Evolutionary conservation across 2,329 filamentous ascomycete species (phyloP), one percentile per base, ranked within the genome.

Genomic region (Nigrospora sphaerica): DNA sequence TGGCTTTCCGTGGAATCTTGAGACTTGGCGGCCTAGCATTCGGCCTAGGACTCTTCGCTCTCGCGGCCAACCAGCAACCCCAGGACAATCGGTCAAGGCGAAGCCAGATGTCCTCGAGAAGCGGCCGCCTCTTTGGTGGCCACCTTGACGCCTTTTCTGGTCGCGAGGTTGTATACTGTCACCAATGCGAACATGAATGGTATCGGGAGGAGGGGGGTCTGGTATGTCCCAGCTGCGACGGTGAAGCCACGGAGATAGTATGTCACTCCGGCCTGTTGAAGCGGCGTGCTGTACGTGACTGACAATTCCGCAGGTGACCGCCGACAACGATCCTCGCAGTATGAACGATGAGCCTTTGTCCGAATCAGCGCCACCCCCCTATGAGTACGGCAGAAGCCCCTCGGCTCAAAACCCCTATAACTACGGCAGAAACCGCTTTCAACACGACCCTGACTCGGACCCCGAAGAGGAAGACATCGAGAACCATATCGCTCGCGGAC

Each of bases 201-300:
- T 88, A 85, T 59, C 74, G 80, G 49, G 80, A 88, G 49, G 77
- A 86, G 52, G 73, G 77, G 53, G 83, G 69, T 23, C 68, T 95
- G 51, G 70, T 69, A 14, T 98, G 93, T 61, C 89, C 90, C 14
- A 65, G 70, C n/a, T 98, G 93, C 62, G 62, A 75, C 4, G 81
- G 82, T 34, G 88, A 95, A 17, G 83, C 88, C 54, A 88, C 82
- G 14, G 91, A 98, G 69, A 89, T 97, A 57, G 91, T 95, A 72
- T 60, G 85, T 73, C 18, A 4, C 6, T 2, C 23, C 7, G 10
- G 7, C 9, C 23, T 32, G 7, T 38, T 38, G 32, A 23, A 38
- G 28, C 12, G 9, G 10, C 28, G n/a, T 7, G 16, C 33, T 31
- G 16, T 6, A 17, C n/a, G 28, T 17, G 31, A 16, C 31, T 64